A percentile compares a stretch with the other conserved stretches of the same genome.
These are phyloP conservation scores for Lantana camara DNA, from an alignment of 257 asterid genomes.

Conservation along the genomic window DNA sequence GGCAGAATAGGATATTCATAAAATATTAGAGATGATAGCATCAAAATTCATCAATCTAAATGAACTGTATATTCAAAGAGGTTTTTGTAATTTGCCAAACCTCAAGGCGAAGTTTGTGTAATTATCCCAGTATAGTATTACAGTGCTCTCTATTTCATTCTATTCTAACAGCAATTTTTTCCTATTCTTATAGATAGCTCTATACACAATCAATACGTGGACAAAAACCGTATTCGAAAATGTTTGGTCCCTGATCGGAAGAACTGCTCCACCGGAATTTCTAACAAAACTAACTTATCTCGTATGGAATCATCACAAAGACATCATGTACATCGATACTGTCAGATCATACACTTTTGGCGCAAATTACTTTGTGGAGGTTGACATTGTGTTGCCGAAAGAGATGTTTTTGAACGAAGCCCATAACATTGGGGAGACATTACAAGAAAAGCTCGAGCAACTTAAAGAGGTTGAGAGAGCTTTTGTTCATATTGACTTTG, in stretches of 20 bases:
- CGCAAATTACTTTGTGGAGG: slow-evolving; percentile 38
- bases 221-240: slow-evolving; percentile 34
- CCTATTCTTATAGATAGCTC: slow-evolving; percentile 28
- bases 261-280: slow-evolving; percentile 40
- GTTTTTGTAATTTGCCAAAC: no score
- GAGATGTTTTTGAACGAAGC: slow-evolving; percentile 10
- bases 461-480: slow-evolving; percentile 39
- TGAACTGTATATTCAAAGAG: no score
- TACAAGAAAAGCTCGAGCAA: slow-evolving; percentile 39
- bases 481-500: slow-evolving; percentile 42
- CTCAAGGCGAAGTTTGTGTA: no score
- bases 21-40: no score
- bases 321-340: slow-evolving; percentile 35
- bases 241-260: slow-evolving; percentile 35
- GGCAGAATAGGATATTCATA: no score
- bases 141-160: background rate
- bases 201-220: slow-evolving; percentile 38
- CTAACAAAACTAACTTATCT: slow-evolving; percentile 32
- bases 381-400: slow-evolving; percentile 36
- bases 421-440: slow-evolving; percentile 34
- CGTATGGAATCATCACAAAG: slow-evolving; percentile 34
- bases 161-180: background rate
- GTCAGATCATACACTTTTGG: slow-evolving; percentile 34
- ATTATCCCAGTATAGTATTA: no score
- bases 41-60: no score